Evolutionary conservation across 108 stramenopile species (phyloP), one percentile per base, ranked within the genome.

Genomic region (Licmophora abbreviata): DNA sequence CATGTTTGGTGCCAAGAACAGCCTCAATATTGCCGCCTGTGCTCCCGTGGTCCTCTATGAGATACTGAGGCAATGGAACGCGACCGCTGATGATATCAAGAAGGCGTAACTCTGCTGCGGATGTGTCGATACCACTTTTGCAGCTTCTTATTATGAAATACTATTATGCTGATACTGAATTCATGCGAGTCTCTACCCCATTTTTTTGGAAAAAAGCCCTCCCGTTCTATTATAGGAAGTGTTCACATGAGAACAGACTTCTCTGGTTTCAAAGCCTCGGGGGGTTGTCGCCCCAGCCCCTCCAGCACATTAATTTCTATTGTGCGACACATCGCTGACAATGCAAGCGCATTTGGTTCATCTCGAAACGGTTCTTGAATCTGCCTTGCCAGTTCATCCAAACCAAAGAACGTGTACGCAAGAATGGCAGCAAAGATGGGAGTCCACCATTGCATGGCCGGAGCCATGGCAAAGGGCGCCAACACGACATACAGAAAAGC

Each of bases 31-130:
- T 44, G 88, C 92, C 1, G 81, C 83, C 8, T 80, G 79, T 70
- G 92, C 92, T 35, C 85, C 92, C 17, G 73, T 90, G 21, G 83
- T 90, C 3, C 66, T 89, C 59, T 91, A 79, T 61, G 88, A 91
- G 44, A 67, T 85, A 20, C 28, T 91, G 21, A 63, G 84, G 38
- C 88, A 91, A 51, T 86, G 84, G 84, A 58, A 59, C 12, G 34
- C n/a, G n/a, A n/a, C n/a, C n/a, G n/a, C n/a, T n/a, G n/a, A n/a
- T n/a, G n/a, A n/a, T n/a, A n/a, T n/a, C n/a, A n/a, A n/a, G n/a
- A n/a, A n/a, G n/a, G n/a, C n/a, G n/a, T n/a, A n/a, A n/a, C n/a
- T n/a, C n/a, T n/a, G n/a, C n/a, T n/a, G n/a, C n/a, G n/a, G n/a
- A n/a, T n/a, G n/a, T n/a, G n/a, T n/a, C n/a, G n/a, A n/a, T n/a